A percentile compares a stretch with the other conserved stretches of the same genome.
Evolutionary conservation across 2,329 filamentous ascomycete species (phyloP).

Genomic region (Didymella pomorum): DNA sequence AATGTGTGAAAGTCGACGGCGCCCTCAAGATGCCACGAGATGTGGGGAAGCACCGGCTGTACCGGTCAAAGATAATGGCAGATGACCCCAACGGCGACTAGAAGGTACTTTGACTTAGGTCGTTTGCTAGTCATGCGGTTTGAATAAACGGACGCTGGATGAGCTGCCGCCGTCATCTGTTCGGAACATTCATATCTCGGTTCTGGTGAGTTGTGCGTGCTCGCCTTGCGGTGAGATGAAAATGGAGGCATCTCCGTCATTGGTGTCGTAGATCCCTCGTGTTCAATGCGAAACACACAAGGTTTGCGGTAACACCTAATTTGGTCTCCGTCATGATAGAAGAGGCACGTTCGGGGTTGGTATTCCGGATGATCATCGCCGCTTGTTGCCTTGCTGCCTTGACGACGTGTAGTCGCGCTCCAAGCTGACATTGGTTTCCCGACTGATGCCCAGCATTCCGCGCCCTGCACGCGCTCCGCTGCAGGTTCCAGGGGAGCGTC

Average conservation of each 20-base stretch:
- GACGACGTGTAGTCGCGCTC: neutral
- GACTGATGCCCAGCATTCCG: slow-evolving; percentile 13
- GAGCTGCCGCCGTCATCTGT: neutral
- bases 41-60: slow-evolving; percentile 9
- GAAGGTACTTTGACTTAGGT: slow-evolving; percentile 12
- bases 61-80: slow-evolving; percentile 16
- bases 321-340: slow-evolving; percentile 12
- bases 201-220: neutral
- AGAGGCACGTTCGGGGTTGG: slow-evolving; percentile 13
- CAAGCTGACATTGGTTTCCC: slow-evolving; percentile 9
- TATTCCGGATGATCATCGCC: slow-evolving; percentile 26
- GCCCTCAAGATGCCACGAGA: neutral
- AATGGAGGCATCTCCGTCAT: slow-evolving; percentile 5
- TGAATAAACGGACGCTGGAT: neutral
- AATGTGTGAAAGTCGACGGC: neutral
- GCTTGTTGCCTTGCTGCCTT: slow-evolving; percentile 21
- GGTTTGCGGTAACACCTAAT: neutral
- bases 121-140: slow-evolving; percentile 8
- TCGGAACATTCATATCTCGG: neutral
- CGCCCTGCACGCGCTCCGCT: slow-evolving; percentile 6
- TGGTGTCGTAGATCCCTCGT: slow-evolving; percentile 12
- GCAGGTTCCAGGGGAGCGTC: slow-evolving; percentile 20
- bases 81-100: slow-evolving; percentile 26
- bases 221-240: slow-evolving; percentile 13
- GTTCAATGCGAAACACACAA: slow-evolving; percentile 12